Conservation (phyloP, 495 filamentous ascomycete species). For the Podospora appendiculata region DNA sequence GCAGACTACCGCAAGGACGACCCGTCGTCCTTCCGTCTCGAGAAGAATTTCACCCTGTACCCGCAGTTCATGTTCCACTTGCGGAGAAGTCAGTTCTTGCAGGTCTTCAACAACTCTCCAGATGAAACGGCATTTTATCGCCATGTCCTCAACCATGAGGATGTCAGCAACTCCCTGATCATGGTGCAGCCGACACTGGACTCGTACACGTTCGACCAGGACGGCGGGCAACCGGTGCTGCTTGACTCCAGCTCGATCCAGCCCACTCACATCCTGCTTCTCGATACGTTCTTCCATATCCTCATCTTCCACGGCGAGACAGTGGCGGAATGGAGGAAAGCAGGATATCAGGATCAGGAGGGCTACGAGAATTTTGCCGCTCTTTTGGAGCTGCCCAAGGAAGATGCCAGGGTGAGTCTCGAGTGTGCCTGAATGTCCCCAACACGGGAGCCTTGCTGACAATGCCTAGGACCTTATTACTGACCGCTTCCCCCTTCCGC, state of each 20-base stretch:
- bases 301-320: conserved; percentile 99
- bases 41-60: conserved; percentile 99
- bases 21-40: conserved; percentile 91
- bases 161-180: conserved; percentile 91
- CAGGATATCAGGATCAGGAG: conserved; percentile 96
- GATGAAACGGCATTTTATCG: conserved; percentile 99
- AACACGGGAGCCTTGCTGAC: conserved; percentile 1
- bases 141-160: conserved; percentile 94
- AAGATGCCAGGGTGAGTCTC: conserved; percentile 79
- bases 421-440: neutral
- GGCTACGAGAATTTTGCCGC: conserved; percentile 94
- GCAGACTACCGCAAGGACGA: conserved; percentile 99
- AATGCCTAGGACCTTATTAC: conserved; percentile 79
- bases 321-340: conserved; percentile 96
- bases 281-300: conserved; percentile 99
- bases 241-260: conserved; percentile 96
- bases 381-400: conserved; percentile 90
- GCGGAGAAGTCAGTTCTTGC: conserved; percentile 91
- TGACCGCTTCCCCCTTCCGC: conserved; percentile 93
- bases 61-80: conserved; percentile 99
- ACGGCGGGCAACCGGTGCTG: conserved; percentile 82
- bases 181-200: conserved; percentile 99
- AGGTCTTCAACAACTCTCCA: conserved; percentile 99
- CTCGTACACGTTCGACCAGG: conserved; percentile 93
- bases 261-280: conserved; percentile 83